Base-by-base conservation (phyloP, 306 rosid genomes). In the Cucurbita moschata region DNA sequence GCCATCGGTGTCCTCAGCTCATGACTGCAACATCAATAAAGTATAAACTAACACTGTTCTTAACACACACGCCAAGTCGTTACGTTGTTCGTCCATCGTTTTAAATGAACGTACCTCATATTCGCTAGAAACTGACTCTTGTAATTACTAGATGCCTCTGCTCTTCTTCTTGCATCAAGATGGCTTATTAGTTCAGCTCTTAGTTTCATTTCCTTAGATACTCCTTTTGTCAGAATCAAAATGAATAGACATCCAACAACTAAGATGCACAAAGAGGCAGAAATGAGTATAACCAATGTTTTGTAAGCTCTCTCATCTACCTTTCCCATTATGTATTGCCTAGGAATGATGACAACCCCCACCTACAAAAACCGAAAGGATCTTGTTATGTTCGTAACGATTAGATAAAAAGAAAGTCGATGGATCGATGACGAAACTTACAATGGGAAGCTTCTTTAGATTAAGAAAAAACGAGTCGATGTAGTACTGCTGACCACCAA, bases 1-100 rank as follows among this genome's bases (percentile, higher is more conserved):
- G 99, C 99, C 99, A 91, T 95, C 3, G 99, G 99, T 9, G 99
- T 95, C 90, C 99, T 86, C 79, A 95, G 78, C 76, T 95, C 99
- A 82, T 95, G 99, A 81, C 97, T 95, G 93, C 57, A 65, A 78
- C 51, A 51, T 70, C 82, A 30, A n/a, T 23, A 26, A 10, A 43
- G 49, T 42, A 30, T 30, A 30, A 30, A 30, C 35, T 30, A 43
- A 10, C 16, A 42, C 19, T 65, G 30, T 65, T 10, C 35, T 65
- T 43, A 13, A 19, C 10, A 14, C 44, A 35, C 19, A 60, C 7
- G 63, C 16, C 44, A 18, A 8, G 55, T 67, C 56, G 14, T 7
- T 47, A 13, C 5, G 57, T 12, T 4, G 0, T 23, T 68, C 5
- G 7, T 37, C 21, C 73, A 47, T 26, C 73, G 3, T 70, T 35